Evolutionary conservation across 2,329 filamentous ascomycete genomes (phyloP).

Genomic region (Aspergillus transmontanensis): DNA sequence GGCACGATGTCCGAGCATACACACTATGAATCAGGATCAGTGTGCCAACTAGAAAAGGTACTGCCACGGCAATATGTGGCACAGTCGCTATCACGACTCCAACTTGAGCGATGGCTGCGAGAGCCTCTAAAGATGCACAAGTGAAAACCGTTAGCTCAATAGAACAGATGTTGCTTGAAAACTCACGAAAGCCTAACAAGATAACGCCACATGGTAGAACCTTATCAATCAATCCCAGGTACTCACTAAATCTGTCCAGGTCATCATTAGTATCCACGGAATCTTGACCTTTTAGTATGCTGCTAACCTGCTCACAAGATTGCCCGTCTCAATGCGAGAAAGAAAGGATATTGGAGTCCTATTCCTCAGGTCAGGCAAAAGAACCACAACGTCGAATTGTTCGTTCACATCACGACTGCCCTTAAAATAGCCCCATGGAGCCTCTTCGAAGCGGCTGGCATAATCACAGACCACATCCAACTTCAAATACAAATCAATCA

Average conservation of each 20-base stretch:
- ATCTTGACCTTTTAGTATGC: neutral
- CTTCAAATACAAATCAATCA: no score
- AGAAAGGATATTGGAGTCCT: no score
- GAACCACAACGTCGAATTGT: no score
- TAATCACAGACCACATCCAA: no score
- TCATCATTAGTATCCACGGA: neutral
- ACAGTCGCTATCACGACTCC: neutral
- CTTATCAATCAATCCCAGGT: neutral
- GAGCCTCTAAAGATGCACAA: neutral
- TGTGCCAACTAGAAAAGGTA: neutral
- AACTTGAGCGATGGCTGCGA: neutral
- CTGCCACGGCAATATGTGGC: neutral
- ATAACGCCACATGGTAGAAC: neutral
- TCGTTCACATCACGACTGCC: no score
- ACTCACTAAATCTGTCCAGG: neutral
- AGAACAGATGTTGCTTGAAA: neutral
- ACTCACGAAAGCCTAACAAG: neutral
- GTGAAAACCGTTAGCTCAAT: neutral
- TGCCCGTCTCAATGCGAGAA: neutral
- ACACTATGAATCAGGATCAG: neutral
- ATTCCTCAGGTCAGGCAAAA: no score
- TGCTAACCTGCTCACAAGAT: neutral
- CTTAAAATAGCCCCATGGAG: no score
- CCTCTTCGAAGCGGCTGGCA: no score
- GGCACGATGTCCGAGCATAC: neutral